Conservation (phyloP, 495 filamentous ascomycete species). For the Penicillium taxi region DNA sequence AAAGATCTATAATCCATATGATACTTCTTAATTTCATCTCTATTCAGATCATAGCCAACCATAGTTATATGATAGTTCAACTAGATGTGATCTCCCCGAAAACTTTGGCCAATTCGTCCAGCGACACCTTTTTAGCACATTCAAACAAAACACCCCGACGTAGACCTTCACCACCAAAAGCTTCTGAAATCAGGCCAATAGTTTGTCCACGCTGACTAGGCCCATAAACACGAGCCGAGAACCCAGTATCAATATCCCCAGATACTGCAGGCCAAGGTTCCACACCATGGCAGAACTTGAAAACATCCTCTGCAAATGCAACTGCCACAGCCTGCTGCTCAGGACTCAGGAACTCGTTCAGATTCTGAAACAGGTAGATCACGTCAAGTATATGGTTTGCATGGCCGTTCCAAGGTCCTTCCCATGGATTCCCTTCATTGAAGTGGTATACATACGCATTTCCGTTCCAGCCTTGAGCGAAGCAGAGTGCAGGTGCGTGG, state of each 20-base stretch:
- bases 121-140: constrained; percentile 8
- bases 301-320: constrained; percentile 36
- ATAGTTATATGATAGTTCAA: background rate
- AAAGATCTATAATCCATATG: no score
- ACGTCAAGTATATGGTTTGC: constrained; percentile 39
- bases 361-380: constrained; percentile 42
- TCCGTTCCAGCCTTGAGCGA: constrained; percentile 28
- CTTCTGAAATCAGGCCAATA: constrained; percentile 4
- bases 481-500: constrained; percentile 28
- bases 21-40: no score
- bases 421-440: constrained; percentile 43
- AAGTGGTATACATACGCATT: constrained; percentile 42
- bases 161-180: constrained; percentile 18
- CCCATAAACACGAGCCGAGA: constrained; percentile 22
- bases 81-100: constrained; percentile 3
- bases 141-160: constrained; percentile 21
- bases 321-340: constrained; percentile 21
- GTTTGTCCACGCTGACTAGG: constrained; percentile 12
- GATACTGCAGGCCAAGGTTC: constrained; percentile 28
- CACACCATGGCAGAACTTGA: constrained; percentile 37
- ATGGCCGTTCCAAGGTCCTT: constrained; percentile 35
- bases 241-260: constrained; percentile 10
- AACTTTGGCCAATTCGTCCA: constrained; percentile 22
- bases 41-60: no score
- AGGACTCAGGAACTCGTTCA: constrained; percentile 25